phyloP scores from a whole-genome alignment of 345 rosid genomes.

The Gossypium mustelinum region DNA sequence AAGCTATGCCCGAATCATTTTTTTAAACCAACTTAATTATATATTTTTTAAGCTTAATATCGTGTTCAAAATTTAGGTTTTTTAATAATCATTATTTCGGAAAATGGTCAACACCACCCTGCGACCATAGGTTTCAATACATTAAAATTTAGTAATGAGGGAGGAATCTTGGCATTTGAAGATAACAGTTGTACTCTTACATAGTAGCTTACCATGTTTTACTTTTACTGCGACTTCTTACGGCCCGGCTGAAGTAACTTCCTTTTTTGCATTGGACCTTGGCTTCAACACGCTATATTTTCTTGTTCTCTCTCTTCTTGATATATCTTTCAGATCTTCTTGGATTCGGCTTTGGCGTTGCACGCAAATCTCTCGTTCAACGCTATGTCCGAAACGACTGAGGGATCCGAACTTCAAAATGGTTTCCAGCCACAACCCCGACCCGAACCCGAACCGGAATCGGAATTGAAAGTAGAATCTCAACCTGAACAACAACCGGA shows the following conservation, averaged over 20 bases:
- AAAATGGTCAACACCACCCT: too few relatives aligned
- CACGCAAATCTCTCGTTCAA: not conserved
- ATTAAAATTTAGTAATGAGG: too few relatives aligned
- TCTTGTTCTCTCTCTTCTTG: not conserved
- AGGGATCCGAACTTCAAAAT: conserved; percentile 6
- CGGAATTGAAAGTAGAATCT: conserved; percentile 11
- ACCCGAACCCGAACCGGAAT: conserved; percentile 32
- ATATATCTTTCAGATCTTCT: not conserved
- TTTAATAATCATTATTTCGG: too few relatives aligned
- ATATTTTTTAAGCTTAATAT: too few relatives aligned
- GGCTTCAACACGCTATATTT: not conserved
- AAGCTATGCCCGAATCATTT: too few relatives aligned
- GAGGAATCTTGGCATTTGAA: too few relatives aligned
- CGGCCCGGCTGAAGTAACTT: not conserved
- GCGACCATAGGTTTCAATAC: too few relatives aligned
- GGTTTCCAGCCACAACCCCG: conserved; percentile 17
- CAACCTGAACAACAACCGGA: not conserved
- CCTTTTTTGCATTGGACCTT: not conserved
- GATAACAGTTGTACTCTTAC: too few relatives aligned
- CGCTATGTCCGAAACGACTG: conserved; percentile 1
- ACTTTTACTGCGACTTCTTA: not conserved
- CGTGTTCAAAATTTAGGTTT: too few relatives aligned
- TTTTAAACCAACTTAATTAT: too few relatives aligned
- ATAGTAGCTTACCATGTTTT: not conserved
- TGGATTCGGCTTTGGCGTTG: not conserved